Evolutionary conservation across 1,139 yeast species (phyloP).

Genomic region (Suhomyces choctaworum): DNA sequence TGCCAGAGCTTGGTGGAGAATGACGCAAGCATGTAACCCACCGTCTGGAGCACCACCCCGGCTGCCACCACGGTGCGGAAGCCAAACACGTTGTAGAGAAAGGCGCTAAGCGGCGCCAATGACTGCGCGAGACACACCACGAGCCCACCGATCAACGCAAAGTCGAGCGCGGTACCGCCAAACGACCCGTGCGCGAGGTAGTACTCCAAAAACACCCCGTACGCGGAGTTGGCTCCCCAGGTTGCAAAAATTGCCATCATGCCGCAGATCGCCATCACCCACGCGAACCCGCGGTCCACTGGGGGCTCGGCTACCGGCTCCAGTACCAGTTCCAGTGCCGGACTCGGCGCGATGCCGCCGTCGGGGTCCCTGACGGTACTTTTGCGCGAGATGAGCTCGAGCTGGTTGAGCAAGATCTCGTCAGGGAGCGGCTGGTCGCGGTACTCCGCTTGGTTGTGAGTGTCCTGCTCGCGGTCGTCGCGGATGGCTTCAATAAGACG

Average conservation of each 20-base stretch:
- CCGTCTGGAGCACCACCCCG: conserved; percentile 54
- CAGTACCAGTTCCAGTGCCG: conserved; percentile 3
- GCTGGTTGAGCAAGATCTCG: conserved; percentile 23
- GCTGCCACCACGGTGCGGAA: conserved; percentile 34
- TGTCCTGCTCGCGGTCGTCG: conserved; percentile 32
- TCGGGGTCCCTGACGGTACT: conserved; percentile 9
- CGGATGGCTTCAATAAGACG: conserved; percentile 33
- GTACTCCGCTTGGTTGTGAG: conserved; percentile 18
- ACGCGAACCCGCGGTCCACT: conserved; percentile 71
- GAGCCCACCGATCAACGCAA: conserved; percentile 70
- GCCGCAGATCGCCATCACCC: conserved; percentile 63
- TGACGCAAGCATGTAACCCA: conserved; percentile 64
- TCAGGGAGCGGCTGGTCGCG: conserved; percentile 25
- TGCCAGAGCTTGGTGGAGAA: conserved; percentile 64
- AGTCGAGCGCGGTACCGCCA: conserved; percentile 56
- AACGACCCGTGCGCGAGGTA: conserved; percentile 50
- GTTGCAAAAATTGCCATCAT: conserved; percentile 51
- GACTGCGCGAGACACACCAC: conserved; percentile 59
- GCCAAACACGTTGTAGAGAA: conserved; percentile 38
- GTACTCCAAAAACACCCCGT: conserved; percentile 64
- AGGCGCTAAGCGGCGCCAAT: conserved; percentile 53
- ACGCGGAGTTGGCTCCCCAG: conserved; percentile 76
- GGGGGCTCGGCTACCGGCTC: conserved; percentile 38
- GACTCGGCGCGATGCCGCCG: conserved; percentile 13
- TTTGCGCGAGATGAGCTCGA: conserved; percentile 20